Conservation (phyloP, 371 early-diverging fungal species). For the Rhizomucor miehei region DNA sequence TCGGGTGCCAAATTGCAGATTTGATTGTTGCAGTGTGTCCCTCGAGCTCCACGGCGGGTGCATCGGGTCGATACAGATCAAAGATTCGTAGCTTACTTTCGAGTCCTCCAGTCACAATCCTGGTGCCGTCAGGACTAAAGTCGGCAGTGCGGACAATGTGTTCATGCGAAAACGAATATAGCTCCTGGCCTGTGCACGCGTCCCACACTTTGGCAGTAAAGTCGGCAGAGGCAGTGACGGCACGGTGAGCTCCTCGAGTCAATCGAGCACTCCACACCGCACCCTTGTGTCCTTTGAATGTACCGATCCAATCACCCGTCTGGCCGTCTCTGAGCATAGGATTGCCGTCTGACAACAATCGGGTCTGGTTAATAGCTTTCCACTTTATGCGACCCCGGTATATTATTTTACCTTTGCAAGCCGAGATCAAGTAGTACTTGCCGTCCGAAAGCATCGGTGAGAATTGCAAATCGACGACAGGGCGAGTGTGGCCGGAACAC, state of each 20-base stretch:
- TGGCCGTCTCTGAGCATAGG: conserved; percentile 84
- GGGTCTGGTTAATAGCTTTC: too few species aligned
- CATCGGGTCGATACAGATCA: conserved; percentile 70
- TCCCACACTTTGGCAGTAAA: conserved; percentile 88
- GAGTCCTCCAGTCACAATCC: conserved; percentile 77
- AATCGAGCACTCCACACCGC: conserved; percentile 90
- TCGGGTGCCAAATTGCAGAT: conserved; percentile 70
- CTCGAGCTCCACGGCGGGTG: conserved; percentile 45
- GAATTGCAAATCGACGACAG: conserved; percentile 85
- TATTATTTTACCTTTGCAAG: conserved; percentile 75
- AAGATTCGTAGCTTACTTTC: conserved; percentile 79
- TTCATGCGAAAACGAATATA: conserved; percentile 67
- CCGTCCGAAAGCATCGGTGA: conserved; percentile 67
- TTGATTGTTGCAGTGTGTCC: conserved; percentile 67
- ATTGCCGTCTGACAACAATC: conserved; percentile 64
- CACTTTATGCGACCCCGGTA: neutral
- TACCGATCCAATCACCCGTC: conserved; percentile 92
- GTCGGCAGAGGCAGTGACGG: conserved; percentile 89
- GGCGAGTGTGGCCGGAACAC: conserved; percentile 85
- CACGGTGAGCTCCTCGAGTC: conserved; percentile 65
- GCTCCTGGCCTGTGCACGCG: conserved; percentile 68
- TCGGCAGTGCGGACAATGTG: conserved; percentile 85
- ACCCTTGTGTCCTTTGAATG: conserved; percentile 85
- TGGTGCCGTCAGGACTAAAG: conserved; percentile 64
- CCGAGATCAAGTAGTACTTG: conserved; percentile 76